Conservation (phyloP, 192 early-diverging fungal species). For the Hyaloraphidium curvatum region DNA sequence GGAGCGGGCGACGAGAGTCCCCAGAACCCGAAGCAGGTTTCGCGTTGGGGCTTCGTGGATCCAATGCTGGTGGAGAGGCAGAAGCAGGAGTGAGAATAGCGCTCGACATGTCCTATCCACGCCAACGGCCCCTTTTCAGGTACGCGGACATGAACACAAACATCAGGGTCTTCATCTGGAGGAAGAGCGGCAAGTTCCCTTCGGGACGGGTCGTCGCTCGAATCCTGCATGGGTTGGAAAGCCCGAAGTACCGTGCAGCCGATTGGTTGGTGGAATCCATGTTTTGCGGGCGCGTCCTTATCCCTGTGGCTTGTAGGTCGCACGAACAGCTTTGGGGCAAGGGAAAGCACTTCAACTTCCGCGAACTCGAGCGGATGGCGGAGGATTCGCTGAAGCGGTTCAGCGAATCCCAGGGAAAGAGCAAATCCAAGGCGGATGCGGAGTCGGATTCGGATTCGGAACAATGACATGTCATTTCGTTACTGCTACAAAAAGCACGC, state of each 20-base stretch:
- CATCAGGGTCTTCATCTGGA: neutral
- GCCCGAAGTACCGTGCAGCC: neutral
- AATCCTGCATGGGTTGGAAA: neutral
- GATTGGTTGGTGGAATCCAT: neutral
- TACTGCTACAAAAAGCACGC: no score
- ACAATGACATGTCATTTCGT: no score
- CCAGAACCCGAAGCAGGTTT: neutral
- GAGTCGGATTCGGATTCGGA: no score
- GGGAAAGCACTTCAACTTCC: neutral
- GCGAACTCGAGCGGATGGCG: neutral
- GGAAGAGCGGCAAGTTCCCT: neutral
- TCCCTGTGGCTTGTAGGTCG: neutral
- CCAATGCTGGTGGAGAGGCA: neutral
- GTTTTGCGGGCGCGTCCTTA: neutral
- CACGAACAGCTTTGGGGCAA: neutral
- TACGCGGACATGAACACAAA: neutral
- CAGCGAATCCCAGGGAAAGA: no score
- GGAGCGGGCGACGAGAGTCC: neutral
- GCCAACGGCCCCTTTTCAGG: neutral
- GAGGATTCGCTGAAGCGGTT: no score
- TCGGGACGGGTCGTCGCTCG: neutral
- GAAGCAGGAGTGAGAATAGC: neutral
- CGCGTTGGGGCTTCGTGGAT: conserved; percentile 1
- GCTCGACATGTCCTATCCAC: neutral
- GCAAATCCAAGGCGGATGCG: no score